phyloP scores from a whole-genome alignment of 352 stramenopile species.

The Saprolegnia parasitica region DNA sequence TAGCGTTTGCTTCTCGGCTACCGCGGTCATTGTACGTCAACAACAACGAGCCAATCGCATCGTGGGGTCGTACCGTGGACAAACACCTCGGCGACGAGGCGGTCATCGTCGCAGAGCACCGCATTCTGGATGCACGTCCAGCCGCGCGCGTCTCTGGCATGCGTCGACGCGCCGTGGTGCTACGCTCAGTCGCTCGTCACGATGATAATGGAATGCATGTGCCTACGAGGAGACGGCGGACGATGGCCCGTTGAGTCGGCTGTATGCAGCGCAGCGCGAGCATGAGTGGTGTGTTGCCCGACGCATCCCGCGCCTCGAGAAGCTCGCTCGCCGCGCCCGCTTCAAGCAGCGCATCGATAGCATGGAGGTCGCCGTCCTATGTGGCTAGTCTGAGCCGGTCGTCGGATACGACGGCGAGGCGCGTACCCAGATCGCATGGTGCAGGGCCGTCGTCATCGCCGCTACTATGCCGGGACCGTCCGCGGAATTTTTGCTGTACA shows the following conservation, averaged over 20 bases:
- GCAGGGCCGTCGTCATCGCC: not conserved
- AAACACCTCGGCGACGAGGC: slow-evolving; percentile 63
- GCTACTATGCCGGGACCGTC: too few species aligned
- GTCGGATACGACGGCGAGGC: too few species aligned
- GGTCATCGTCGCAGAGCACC: slow-evolving; percentile 69
- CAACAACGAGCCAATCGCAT: too few species aligned
- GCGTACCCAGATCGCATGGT: slow-evolving; percentile 25
- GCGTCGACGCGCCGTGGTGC: slow-evolving; percentile 40
- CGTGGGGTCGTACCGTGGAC: slow-evolving; percentile 32
- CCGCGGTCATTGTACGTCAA: not conserved
- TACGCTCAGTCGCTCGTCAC: slow-evolving; percentile 12
- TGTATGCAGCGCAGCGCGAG: slow-evolving; percentile 65
- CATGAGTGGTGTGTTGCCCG: slow-evolving; percentile 68
- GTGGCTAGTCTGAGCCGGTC: too few species aligned
- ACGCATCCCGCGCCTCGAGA: slow-evolving; percentile 50
- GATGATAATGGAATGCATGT: too few species aligned
- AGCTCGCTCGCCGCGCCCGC: slow-evolving; percentile 26
- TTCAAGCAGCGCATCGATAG: slow-evolving; percentile 38
- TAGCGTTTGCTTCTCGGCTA: slow-evolving; percentile 59
- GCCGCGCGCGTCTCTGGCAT: slow-evolving; percentile 40
- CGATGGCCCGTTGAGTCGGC: slow-evolving; percentile 50
- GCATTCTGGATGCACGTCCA: slow-evolving; percentile 78
- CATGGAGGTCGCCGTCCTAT: slow-evolving; percentile 55
- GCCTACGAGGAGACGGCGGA: slow-evolving; percentile 51
- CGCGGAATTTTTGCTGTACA: too few species aligned